Base-by-base conservation (phyloP, 805 yeast species). In the Pichia californica region DNA sequence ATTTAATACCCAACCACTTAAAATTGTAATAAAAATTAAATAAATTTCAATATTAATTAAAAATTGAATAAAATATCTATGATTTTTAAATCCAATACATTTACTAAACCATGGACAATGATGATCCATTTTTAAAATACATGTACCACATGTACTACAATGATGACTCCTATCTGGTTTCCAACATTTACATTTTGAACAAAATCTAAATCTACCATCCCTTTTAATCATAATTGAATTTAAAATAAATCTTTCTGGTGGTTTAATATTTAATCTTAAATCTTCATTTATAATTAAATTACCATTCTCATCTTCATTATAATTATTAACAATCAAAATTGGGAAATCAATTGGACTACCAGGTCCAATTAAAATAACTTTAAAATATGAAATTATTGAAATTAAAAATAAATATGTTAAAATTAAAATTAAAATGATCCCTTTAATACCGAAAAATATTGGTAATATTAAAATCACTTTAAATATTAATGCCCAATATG, bases 41-140 rank as follows among this genome's bases (percentile, higher is more conserved):
- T 75, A 80, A 0, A 73, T 23, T 2, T 78, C 63, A 3, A 77
- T 66, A 54, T 81, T 80, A 7, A 71, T 36, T 41, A 88, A 61
- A 56, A 84, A 83, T 58, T 88, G 95, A 23, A 87, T 59, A 56
- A 89, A 91, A 58, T 69, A 76, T 63, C 88, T 84, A 51, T 85
- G 88, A 62, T 91, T 91, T 25, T 66, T 66, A 62, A 77, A 83
- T 0, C 98, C 98, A 45, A 91, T 76, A 61, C 97, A 89, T 5
- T 78, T 70, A 2, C 95, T 81, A 61, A 88, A 88, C 98, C 98
- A 91, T 0, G 97, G 97, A 50, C 82, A 76, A 56, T 76, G 79
- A 51, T 76, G 82, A 58, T 76, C 81, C 81, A 76, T 76, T 35
- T 66, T 53, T 32, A 76, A 55, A 2, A 74, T 58, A 56, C 82